phyloP scores from a whole-genome alignment of 768 basidiomycete species.

The Agrocybe pediades region DNA sequence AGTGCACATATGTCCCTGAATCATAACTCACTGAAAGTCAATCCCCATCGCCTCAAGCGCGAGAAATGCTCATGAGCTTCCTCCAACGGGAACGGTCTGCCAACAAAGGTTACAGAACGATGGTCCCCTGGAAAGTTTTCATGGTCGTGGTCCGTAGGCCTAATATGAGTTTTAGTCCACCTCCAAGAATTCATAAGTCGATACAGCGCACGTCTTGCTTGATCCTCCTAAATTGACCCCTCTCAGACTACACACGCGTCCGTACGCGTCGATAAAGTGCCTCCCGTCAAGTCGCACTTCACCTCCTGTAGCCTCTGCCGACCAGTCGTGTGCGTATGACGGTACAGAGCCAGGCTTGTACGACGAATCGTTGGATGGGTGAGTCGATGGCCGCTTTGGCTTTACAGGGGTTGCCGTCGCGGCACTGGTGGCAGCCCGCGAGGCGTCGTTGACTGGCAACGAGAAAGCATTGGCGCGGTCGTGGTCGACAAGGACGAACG shows the following conservation, averaged over 20 bases:
- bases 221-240: conserved; percentile 87
- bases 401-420: too few species aligned
- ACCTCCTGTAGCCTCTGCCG: conserved; percentile 53
- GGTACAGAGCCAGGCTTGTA: conserved; percentile 49
- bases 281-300: conserved; percentile 63
- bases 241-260: conserved; percentile 77
- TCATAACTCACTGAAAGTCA: conserved; percentile 71
- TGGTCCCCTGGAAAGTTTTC: conserved; percentile 67
- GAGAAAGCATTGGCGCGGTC: conserved; percentile 4
- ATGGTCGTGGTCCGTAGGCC: conserved; percentile 70
- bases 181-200: too few species aligned
- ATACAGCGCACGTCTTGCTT: conserved; percentile 83
- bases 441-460: background rate
- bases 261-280: conserved; percentile 80
- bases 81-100: conserved; percentile 86
- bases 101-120: conserved; percentile 78
- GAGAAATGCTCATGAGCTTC: conserved; percentile 87
- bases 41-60: conserved; percentile 81
- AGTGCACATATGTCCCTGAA: background rate
- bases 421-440: background rate
- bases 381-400: too few species aligned
- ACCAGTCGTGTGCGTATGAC: conserved; percentile 80
- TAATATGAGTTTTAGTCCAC: conserved; percentile 34
- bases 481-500: conserved; percentile 48
- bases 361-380: conserved; percentile 47